These are phyloP conservation scores for Penicillium concentricum DNA, from an alignment of 2,329 filamentous ascomycete genomes.

Conservation along the genomic window DNA sequence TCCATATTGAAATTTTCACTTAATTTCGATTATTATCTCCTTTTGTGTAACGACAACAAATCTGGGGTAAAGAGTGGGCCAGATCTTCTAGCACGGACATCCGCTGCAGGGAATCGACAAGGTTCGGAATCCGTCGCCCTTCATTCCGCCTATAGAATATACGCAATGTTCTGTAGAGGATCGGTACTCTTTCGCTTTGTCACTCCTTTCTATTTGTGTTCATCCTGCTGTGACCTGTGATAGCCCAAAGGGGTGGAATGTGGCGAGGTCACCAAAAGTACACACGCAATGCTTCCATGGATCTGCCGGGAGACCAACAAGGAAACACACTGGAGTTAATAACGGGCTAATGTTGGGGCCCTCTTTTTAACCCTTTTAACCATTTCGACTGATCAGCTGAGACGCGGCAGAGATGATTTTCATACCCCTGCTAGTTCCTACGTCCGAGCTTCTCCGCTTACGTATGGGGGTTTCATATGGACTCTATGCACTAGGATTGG, in stretches of 20 bases:
- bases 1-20: slow-evolving; percentile 11
- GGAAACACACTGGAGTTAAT: slow-evolving; percentile 15
- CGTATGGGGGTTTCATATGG: background rate
- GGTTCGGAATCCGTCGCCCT: slow-evolving; percentile 15
- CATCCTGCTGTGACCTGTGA: background rate
- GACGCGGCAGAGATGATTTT: slow-evolving; percentile 13
- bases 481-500: background rate
- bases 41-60: slow-evolving; percentile 17
- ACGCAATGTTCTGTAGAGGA: background rate
- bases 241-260: slow-evolving; percentile 17
- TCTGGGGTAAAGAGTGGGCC: slow-evolving; percentile 31
- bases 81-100: slow-evolving; percentile 30
- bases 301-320: slow-evolving; percentile 22
- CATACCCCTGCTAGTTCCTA: slow-evolving; percentile 19
- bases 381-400: slow-evolving; percentile 22
- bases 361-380: slow-evolving; percentile 4
- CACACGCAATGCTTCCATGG: slow-evolving; percentile 12
- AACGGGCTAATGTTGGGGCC: background rate
- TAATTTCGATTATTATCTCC: background rate
- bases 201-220: background rate
- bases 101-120: slow-evolving; percentile 28
- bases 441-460: background rate
- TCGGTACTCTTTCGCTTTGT: background rate
- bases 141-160: slow-evolving; percentile 1
- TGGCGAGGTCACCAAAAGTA: slow-evolving; percentile 16